A percentile compares a stretch with the other conserved stretches of the same genome.
Conservation (phyloP, 1,284 basidiomycete genomes). For the Apiotrichum siamense region DNA sequence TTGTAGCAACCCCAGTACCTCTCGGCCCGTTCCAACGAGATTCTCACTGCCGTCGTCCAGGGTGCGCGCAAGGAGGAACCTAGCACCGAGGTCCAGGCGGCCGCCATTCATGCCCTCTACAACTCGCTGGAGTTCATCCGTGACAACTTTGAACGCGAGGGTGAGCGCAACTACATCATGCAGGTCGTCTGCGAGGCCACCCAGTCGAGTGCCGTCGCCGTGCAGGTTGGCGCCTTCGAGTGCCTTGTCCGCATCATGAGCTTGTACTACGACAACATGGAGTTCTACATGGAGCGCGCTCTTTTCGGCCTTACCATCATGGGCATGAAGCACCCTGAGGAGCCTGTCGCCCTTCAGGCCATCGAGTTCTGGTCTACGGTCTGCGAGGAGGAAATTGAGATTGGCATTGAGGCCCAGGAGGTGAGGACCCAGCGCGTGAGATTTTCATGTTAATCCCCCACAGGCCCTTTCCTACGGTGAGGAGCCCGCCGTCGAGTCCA, state of each 20-base stretch:
- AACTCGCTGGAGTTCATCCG: constrained; percentile 97
- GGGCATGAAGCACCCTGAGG: constrained; percentile 92
- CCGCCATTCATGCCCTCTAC: constrained; percentile 85
- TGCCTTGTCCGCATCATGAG: constrained; percentile 96
- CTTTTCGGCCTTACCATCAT: constrained; percentile 97
- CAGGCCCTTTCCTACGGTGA: constrained; percentile 88
- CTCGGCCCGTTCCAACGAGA: constrained; percentile 86
- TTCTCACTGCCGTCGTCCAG: constrained; percentile 96
- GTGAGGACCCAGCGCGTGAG: constrained; percentile 50
- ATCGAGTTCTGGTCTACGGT: constrained; percentile 99
- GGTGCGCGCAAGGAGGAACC: constrained; percentile 95
- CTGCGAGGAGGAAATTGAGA: constrained; percentile 93
- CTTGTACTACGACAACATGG: constrained; percentile 98
- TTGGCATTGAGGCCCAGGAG: constrained; percentile 87
- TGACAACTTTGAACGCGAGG: constrained; percentile 98
- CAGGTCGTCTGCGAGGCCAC: constrained; percentile 99
- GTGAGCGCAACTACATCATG: constrained; percentile 99
- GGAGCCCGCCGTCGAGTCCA: constrained; percentile 77
- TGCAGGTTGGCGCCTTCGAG: constrained; percentile 91
- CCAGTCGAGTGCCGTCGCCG: constrained; percentile 68
- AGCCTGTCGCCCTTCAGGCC: constrained; percentile 88
- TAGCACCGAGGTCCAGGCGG: constrained; percentile 87
- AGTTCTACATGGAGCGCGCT: constrained; percentile 98
- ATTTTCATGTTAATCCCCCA: constrained; percentile 1
- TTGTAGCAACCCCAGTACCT: constrained; percentile 82